phyloP scores from a whole-genome alignment of 1,284 basidiomycete species.

The Naganishia liquefaciens region DNA sequence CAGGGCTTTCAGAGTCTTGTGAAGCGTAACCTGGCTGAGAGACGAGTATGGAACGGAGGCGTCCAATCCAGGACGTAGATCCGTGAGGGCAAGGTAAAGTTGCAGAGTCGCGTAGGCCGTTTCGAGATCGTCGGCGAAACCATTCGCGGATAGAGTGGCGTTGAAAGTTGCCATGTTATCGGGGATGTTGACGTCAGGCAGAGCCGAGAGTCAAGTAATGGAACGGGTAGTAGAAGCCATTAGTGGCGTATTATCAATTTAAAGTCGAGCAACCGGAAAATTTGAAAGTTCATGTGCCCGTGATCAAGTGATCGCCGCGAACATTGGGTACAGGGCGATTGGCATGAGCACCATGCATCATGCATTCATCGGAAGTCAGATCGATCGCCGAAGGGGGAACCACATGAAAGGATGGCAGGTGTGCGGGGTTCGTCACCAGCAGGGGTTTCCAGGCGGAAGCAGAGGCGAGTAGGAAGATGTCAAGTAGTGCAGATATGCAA shows the following conservation, averaged over 20 bases:
- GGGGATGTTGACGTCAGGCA: not conserved
- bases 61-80: constrained; percentile 2
- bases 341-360: too few species aligned
- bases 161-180: not conserved
- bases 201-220: too few species aligned
- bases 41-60: constrained; percentile 12
- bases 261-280: too few species aligned
- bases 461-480: not conserved
- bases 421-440: not conserved
- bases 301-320: too few species aligned
- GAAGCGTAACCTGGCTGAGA: constrained; percentile 28
- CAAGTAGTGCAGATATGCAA: not conserved
- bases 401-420: constrained; percentile 1
- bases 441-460: not conserved
- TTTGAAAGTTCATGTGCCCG: too few species aligned
- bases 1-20: constrained; percentile 24
- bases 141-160: not conserved
- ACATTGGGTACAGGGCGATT: too few species aligned
- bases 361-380: too few species aligned
- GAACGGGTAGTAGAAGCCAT: too few species aligned
- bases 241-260: too few species aligned
- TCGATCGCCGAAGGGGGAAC: not conserved
- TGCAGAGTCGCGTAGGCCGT: constrained; percentile 11
- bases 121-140: constrained; percentile 1
- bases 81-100: constrained; percentile 10